These are phyloP conservation scores for Didymella glomerata DNA, from an alignment of 2,329 filamentous ascomycete species.

Conservation along the genomic window DNA sequence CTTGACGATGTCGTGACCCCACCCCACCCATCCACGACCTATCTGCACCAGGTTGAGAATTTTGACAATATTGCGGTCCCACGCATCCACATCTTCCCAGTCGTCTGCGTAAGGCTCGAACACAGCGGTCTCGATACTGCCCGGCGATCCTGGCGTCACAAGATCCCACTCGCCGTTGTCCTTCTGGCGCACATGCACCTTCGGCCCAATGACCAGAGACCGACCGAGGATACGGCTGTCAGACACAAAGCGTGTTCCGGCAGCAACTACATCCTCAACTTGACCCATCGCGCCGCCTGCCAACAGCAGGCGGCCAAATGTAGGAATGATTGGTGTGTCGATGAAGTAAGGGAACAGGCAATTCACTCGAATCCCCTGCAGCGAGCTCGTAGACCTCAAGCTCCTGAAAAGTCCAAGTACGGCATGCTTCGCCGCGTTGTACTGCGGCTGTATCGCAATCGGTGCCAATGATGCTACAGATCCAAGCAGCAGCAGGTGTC, in stretches of 20 bases:
- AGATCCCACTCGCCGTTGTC: constrained; percentile 46
- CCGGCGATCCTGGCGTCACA: constrained; percentile 35
- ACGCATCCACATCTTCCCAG: constrained; percentile 64
- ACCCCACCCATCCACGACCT: constrained; percentile 64
- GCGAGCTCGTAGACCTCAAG: constrained; percentile 60
- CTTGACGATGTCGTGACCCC: constrained; percentile 53
- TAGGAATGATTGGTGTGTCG: constrained; percentile 66
- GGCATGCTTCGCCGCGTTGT: constrained; percentile 71
- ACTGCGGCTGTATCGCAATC: constrained; percentile 58
- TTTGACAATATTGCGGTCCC: constrained; percentile 62
- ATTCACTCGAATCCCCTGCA: constrained; percentile 67
- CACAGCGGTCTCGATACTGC: constrained; percentile 55
- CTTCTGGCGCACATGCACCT: constrained; percentile 58
- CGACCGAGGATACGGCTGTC: constrained; percentile 66
- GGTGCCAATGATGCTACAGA: constrained; percentile 65
- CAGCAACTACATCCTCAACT: constrained; percentile 69
- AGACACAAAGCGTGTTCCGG: constrained; percentile 68
- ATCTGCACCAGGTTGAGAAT: constrained; percentile 62
- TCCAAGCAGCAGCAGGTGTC: constrained; percentile 69
- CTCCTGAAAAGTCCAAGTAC: constrained; percentile 71
- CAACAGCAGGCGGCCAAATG: constrained; percentile 60
- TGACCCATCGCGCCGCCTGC: constrained; percentile 65
- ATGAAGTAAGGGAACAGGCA: constrained; percentile 73
- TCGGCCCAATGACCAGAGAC: constrained; percentile 66
- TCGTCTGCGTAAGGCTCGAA: constrained; percentile 71